Percentiles rank a stretch among this genome's conserved stretches.
These are phyloP conservation scores for Nicotiana noctiflora DNA, from an alignment of 257 asterid genomes.

Conservation along the genomic window DNA sequence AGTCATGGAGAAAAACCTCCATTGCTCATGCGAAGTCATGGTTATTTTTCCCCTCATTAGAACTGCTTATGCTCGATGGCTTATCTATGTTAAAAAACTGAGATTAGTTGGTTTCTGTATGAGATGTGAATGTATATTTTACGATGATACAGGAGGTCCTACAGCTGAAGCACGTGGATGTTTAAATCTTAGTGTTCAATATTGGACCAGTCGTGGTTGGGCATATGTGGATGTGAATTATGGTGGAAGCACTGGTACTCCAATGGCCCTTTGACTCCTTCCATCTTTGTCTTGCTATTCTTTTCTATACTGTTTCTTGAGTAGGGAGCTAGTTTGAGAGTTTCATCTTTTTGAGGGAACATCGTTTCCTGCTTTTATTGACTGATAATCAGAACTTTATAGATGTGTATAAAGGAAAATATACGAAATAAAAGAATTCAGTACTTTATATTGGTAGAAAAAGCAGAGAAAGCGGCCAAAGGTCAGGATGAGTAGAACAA, in stretches of 20 bases:
- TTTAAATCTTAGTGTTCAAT: constrained; percentile 73
- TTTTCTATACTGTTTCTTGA: not conserved
- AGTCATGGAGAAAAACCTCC: constrained; percentile 79
- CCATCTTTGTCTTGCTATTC: not conserved
- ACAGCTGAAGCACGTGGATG: constrained; percentile 87
- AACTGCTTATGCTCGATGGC: not conserved
- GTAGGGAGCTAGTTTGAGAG: not conserved
- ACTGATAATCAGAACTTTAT: not conserved
- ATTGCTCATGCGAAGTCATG: constrained; percentile 82
- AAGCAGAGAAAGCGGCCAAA: not conserved
- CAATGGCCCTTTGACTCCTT: not conserved
- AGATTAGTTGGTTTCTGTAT: not conserved
- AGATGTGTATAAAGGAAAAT: not conserved
- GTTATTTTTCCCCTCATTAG: constrained; percentile 26
- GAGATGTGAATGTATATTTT: not conserved
- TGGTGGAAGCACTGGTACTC: constrained; percentile 94
- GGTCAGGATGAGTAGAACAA: not conserved
- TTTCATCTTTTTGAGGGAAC: not conserved
- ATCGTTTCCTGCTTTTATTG: not conserved
- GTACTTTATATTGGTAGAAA: not conserved
- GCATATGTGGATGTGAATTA: constrained; percentile 96
- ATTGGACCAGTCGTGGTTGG: constrained; percentile 99
- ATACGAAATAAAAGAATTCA: not conserved
- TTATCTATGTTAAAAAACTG: not conserved
- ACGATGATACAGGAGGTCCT: constrained; percentile 69